Conservation (phyloP, 2,329 filamentous ascomycete genomes). For the Ascochyta viciae-villosae region DNA sequence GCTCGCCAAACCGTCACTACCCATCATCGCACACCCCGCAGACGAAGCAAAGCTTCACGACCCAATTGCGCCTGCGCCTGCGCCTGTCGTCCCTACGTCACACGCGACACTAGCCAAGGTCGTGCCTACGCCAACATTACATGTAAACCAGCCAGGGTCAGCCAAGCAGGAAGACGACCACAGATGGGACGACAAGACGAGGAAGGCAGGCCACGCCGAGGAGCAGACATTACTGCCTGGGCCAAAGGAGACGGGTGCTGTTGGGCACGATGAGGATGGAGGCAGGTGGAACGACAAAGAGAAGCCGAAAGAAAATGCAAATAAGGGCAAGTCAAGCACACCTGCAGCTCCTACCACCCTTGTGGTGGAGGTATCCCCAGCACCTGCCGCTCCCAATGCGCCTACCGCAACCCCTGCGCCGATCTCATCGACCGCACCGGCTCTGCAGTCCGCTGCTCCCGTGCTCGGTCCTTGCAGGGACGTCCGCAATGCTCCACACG, state of each 20-base stretch:
- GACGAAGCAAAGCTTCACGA: slow-evolving; percentile 28
- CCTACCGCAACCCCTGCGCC: slow-evolving; percentile 6
- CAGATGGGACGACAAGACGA: slow-evolving; percentile 24
- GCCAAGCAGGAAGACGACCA: slow-evolving; percentile 17
- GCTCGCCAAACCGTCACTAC: slow-evolving; percentile 25
- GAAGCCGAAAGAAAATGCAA: slow-evolving; percentile 4
- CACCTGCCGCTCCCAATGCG: slow-evolving; percentile 5
- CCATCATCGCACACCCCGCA: slow-evolving; percentile 34
- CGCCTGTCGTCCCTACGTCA: slow-evolving; percentile 22
- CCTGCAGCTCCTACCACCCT: slow-evolving; percentile 19
- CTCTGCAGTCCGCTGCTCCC: slow-evolving; percentile 1
- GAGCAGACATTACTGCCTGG: slow-evolving; percentile 6
- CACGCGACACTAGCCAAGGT: slow-evolving; percentile 8
- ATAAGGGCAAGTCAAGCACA: not conserved
- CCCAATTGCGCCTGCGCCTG: slow-evolving; percentile 30
- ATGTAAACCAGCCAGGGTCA: slow-evolving; percentile 5
- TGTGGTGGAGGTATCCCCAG: slow-evolving; percentile 3
- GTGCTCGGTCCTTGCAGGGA: slow-evolving; percentile 31
- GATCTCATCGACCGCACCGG: not conserved
- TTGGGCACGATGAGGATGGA: slow-evolving; percentile 28
- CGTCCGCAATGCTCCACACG: slow-evolving; percentile 52
- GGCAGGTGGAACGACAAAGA: slow-evolving; percentile 28
- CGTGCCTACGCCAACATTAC: slow-evolving; percentile 1
- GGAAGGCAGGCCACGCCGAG: not conserved
- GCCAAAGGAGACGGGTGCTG: slow-evolving; percentile 16